Evolutionary conservation across 768 basidiomycete species (phyloP).

Genomic region (Boletus tomentosulus): DNA sequence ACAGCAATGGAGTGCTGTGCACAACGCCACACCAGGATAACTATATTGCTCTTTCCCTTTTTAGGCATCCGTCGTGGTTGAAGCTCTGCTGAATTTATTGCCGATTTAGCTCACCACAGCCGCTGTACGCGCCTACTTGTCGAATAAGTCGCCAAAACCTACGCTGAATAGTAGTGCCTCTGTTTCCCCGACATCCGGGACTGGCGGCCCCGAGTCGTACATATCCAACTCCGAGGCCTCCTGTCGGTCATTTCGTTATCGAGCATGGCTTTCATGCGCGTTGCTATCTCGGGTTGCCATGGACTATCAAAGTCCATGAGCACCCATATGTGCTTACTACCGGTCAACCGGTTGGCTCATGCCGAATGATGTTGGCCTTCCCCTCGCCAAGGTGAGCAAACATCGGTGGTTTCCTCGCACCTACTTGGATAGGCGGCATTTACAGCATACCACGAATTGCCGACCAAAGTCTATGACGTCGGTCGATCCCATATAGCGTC

Average conservation of each 20-base stretch:
- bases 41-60: not conserved
- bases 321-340: not conserved
- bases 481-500: not conserved
- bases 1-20: constrained; percentile 12
- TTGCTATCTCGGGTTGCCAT: constrained; percentile 8
- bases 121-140: not conserved
- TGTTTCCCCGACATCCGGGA: not conserved
- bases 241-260: not conserved
- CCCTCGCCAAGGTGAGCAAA: constrained; percentile 6
- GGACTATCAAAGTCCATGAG: not conserved
- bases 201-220: not conserved
- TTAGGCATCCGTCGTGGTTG: constrained; percentile 11
- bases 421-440: not conserved
- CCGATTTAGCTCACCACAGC: constrained; percentile 1
- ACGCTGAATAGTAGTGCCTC: not conserved
- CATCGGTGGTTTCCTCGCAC: constrained; percentile 12
- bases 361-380: not conserved
- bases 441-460: constrained; percentile 10
- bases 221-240: not conserved
- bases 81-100: not conserved
- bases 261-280: constrained; percentile 1
- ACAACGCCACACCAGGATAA: not conserved
- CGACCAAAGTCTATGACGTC: not conserved
- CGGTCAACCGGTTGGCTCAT: constrained; percentile 3
- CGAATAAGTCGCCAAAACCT: not conserved